Evolutionary conservation across 345 rosid species (phyloP).

Genomic region (Kandelia obovata): DNA sequence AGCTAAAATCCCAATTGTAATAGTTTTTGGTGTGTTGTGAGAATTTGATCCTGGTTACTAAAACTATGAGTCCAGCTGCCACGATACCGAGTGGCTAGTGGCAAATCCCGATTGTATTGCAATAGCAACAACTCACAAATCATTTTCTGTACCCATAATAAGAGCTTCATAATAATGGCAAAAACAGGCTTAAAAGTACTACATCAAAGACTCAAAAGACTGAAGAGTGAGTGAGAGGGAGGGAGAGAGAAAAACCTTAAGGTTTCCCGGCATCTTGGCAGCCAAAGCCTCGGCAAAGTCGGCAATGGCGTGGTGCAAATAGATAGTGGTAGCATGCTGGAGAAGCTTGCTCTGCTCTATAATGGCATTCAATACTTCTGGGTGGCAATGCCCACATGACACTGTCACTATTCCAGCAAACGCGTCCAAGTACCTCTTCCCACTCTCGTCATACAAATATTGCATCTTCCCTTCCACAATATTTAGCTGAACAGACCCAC

Average conservation of each 20-base stretch:
- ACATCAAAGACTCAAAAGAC: not conserved
- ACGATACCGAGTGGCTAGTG: no score
- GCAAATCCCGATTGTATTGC: no score
- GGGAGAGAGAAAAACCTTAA: slow-evolving; percentile 39
- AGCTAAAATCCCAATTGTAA: no score
- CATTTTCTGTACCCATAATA: no score
- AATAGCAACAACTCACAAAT: no score
- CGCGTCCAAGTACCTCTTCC: slow-evolving; percentile 75
- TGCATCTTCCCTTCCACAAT: slow-evolving; percentile 99
- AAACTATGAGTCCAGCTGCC: no score
- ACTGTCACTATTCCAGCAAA: slow-evolving; percentile 93
- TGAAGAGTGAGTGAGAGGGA: slow-evolving; percentile 2
- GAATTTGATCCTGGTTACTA: no score
- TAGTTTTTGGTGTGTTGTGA: no score
- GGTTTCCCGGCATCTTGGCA: slow-evolving; percentile 86
- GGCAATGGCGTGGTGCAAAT: slow-evolving; percentile 74
- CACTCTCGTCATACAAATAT: slow-evolving; percentile 79
- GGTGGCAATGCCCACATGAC: slow-evolving; percentile 96
- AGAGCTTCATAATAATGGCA: no score
- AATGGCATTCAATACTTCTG: slow-evolving; percentile 63
- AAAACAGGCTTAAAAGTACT: no score
- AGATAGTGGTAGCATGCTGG: slow-evolving; percentile 88
- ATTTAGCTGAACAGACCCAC: slow-evolving; percentile 43
- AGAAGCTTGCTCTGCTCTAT: slow-evolving; percentile 76
- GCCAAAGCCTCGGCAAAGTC: slow-evolving; percentile 94